A percentile compares a stretch with the other conserved stretches of the same genome.
These are phyloP conservation scores for Hanseniaspora mollemarum DNA, from an alignment of 805 yeast genomes.

Conservation along the genomic window DNA sequence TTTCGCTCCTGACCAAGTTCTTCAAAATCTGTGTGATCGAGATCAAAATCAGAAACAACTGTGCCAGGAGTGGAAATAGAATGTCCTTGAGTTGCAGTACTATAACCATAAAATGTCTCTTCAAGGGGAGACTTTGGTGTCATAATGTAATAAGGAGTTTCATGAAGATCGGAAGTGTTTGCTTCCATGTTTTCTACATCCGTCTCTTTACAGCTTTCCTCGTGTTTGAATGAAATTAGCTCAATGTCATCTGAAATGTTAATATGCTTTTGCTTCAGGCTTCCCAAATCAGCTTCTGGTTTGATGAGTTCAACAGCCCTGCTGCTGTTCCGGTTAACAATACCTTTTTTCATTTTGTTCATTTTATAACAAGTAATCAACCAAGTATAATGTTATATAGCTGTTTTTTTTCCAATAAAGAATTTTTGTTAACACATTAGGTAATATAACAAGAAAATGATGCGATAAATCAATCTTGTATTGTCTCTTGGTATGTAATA, in stretches of 20 bases:
- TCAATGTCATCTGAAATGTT: background rate
- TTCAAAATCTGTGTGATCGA: conserved; percentile 18
- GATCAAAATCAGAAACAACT: conserved; percentile 15
- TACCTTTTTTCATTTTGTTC: too few relatives aligned
- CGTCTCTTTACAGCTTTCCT: background rate
- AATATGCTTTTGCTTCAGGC: background rate
- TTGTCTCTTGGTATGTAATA: too few relatives aligned
- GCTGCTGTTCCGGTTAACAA: too few relatives aligned
- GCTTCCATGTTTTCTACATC: background rate
- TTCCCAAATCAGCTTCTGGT: background rate
- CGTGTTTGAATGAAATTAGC: background rate
- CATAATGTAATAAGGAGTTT: conserved; percentile 24
- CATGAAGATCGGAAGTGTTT: background rate
- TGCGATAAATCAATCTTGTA: too few relatives aligned
- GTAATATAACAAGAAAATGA: background rate
- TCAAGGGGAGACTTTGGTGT: conserved; percentile 38
- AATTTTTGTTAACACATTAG: background rate
- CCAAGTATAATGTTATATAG: too few relatives aligned
- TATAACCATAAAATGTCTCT: conserved; percentile 25
- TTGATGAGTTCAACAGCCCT: background rate
- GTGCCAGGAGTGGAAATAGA: conserved; percentile 5
- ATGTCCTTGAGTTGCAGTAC: background rate
- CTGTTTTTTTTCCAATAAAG: too few relatives aligned
- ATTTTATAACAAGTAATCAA: too few relatives aligned
- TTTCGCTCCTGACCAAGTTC: conserved; percentile 15